Evolutionary conservation across 352 stramenopile genomes (phyloP).

Genomic region (Phytophthora hibernalis): DNA sequence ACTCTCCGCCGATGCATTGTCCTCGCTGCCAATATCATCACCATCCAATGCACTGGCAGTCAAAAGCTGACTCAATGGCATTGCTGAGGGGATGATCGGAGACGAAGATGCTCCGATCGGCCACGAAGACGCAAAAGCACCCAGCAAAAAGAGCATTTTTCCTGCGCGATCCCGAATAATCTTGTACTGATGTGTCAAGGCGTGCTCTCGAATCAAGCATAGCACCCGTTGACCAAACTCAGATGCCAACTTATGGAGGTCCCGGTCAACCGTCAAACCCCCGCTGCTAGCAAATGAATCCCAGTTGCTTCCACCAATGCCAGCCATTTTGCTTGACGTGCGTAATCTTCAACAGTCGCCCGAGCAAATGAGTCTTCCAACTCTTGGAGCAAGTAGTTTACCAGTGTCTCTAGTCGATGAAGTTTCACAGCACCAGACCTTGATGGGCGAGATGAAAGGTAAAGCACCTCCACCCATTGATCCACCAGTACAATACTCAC

Average conservation of each 20-base stretch:
- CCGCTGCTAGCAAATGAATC: constrained; percentile 51
- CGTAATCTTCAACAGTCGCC: constrained; percentile 70
- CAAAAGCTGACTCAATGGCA: constrained; percentile 34
- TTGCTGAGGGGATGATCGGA: neutral
- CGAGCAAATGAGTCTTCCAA: constrained; percentile 65
- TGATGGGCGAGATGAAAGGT: constrained; percentile 50
- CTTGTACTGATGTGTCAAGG: constrained; percentile 77
- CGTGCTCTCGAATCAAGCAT: constrained; percentile 53
- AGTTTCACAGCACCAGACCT: constrained; percentile 28
- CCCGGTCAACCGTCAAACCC: constrained; percentile 9
- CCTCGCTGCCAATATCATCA: constrained; percentile 6
- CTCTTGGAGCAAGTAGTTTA: constrained; percentile 50
- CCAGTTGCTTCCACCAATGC: constrained; percentile 59
- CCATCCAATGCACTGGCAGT: constrained; percentile 2
- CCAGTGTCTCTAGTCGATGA: constrained; percentile 25
- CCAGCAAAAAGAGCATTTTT: constrained; percentile 67
- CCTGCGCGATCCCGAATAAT: constrained; percentile 76
- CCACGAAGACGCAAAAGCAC: constrained; percentile 13
- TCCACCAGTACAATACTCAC: constrained; percentile 66
- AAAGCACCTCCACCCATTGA: constrained; percentile 67
- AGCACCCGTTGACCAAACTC: constrained; percentile 43
- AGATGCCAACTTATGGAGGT: constrained; percentile 22
- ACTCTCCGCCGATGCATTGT: constrained; percentile 12
- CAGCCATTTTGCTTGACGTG: constrained; percentile 80
- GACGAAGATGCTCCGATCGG: neutral